Evolutionary conservation across 108 stramenopile species (phyloP), one percentile per base, ranked within the genome.

Genomic region (Fragilaria crotonensis): DNA sequence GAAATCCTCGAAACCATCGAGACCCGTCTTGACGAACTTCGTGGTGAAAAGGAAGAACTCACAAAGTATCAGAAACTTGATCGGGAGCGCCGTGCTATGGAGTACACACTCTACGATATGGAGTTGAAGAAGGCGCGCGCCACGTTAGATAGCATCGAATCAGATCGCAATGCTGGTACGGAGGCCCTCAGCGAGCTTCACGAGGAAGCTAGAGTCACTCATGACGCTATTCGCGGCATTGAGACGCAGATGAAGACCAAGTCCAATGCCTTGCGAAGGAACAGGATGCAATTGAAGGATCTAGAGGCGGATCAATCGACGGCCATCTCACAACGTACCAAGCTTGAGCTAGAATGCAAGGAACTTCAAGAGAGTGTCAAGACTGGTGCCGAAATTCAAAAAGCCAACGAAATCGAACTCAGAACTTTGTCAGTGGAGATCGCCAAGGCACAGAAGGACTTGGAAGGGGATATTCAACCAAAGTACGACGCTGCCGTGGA

Each of bases 11-110:
- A 66, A 41, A 90, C 90, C 70, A 94, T 96, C 62, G 93, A 96
- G 48, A 73, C 87, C 27, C 80, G 93, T 14, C 77, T 99, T 21
- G 67, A 73, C 30, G 97, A 98, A 70, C 76, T 99, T 2, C 79
- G 95, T 63, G 85, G 77, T 11, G 99, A 99, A 76, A 97, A 96
- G 75, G 94, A 96, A 63, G 99, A 99, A 58, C 64, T 98, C 50
- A 74, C 71, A n/a, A 67, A 65, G 55, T 99, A 96, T 66, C 94
- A 96, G 65, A 60, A 75, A 31, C 74, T 96, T 28, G 99, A 99
- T 68, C 67, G 92, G 50, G 70, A 89, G 4, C 79, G 94, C 30
- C 84, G 94, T 46, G 97, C 99, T 22, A 66, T 99, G 27, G 89
- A 96, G 68, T 99, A 94, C 66, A 92, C 95, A 2, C 71, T 98